Conservation (phyloP, 2,329 filamentous ascomycete genomes). For the Claviceps sorghi region DNA sequence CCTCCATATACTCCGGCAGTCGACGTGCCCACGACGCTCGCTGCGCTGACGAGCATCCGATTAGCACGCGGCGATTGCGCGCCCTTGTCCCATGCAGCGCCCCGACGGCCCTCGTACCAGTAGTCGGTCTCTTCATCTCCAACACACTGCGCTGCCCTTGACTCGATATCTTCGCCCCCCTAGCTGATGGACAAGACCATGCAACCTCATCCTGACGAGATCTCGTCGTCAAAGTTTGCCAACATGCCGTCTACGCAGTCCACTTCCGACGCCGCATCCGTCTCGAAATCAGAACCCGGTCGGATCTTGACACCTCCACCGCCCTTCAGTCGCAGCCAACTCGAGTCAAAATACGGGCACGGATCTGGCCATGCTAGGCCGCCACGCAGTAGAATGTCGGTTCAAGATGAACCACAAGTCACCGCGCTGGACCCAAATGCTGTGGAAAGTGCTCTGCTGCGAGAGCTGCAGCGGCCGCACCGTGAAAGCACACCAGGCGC, state of each 20-base stretch:
- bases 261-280: not conserved
- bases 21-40: not conserved
- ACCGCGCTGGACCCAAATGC: constrained; percentile 32
- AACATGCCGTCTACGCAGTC: constrained; percentile 9
- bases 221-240: constrained; percentile 15
- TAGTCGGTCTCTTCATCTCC: not conserved
- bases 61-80: constrained; percentile 3
- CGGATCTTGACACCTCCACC: constrained; percentile 31
- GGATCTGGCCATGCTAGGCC: constrained; percentile 20
- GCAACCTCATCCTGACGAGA: constrained; percentile 7
- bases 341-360: constrained; percentile 26
- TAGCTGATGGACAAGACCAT: not conserved
- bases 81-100: constrained; percentile 5
- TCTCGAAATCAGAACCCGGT: constrained; percentile 11
- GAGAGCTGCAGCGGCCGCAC: constrained; percentile 35
- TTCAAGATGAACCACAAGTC: constrained; percentile 21
- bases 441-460: constrained; percentile 34
- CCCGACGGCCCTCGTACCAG: not conserved
- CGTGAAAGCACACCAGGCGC: constrained; percentile 37
- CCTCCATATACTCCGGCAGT: not conserved
- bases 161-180: constrained; percentile 6
- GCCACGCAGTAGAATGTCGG: constrained; percentile 20
- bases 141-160: constrained; percentile 11
- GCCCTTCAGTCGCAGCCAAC: constrained; percentile 26
- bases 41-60: not conserved